A percentile compares a stretch with the other conserved stretches of the same genome.
Evolutionary conservation across 768 basidiomycete species (phyloP).

Genomic region (Suillus decipiens): DNA sequence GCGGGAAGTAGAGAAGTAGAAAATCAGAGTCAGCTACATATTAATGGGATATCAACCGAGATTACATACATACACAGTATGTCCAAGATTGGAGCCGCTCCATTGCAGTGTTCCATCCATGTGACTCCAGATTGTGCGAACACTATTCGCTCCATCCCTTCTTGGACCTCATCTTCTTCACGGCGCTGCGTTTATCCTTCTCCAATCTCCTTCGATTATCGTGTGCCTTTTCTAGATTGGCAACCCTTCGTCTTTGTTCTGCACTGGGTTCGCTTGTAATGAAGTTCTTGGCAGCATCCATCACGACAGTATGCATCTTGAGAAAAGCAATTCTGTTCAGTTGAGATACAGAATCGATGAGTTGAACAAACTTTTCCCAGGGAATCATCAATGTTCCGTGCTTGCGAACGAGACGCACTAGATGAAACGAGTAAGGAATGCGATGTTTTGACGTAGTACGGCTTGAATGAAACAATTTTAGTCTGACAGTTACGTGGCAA

Average conservation of each 20-base stretch:
- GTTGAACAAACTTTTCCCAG: conserved; percentile 54
- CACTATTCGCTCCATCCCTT: conserved; percentile 23
- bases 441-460: conserved; percentile 67
- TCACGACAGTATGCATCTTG: conserved; percentile 31
- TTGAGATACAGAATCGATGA: neutral
- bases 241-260: conserved; percentile 30
- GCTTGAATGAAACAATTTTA: conserved; percentile 37
- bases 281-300: conserved; percentile 22
- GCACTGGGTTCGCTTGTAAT: conserved; percentile 26
- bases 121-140: too few relatives aligned
- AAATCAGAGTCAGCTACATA: too few relatives aligned
- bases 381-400: conserved; percentile 74
- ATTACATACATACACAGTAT: too few relatives aligned
- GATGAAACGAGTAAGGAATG: conserved; percentile 71
- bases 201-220: conserved; percentile 24
- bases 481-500: conserved; percentile 3
- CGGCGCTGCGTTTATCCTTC: conserved; percentile 27
- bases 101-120: too few relatives aligned
- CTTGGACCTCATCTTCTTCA: conserved; percentile 29
- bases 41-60: too few relatives aligned
- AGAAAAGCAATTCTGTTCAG: neutral
- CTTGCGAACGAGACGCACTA: conserved; percentile 70
- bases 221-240: conserved; percentile 22
- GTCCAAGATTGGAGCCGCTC: too few relatives aligned
- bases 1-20: too few relatives aligned